Evolutionary conservation across 257 asterid species (phyloP).

Genomic region (Coffea canephora): DNA sequence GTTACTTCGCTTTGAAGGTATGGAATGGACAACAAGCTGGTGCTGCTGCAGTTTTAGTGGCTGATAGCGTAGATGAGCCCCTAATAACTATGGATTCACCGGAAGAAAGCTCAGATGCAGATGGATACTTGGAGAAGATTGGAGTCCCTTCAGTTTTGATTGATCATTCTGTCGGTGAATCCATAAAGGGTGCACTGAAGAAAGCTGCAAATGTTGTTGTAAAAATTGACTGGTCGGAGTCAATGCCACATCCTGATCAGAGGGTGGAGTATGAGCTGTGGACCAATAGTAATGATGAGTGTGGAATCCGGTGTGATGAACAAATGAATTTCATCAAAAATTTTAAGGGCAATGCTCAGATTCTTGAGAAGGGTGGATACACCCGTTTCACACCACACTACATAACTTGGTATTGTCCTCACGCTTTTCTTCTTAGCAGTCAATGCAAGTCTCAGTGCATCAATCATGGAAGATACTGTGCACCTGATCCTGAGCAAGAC

Average conservation of each 20-base stretch:
- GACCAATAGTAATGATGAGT: slow-evolving; percentile 92
- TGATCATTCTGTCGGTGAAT: slow-evolving; percentile 50
- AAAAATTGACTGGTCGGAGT: slow-evolving; percentile 83
- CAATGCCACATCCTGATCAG: slow-evolving; percentile 85
- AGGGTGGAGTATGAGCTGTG: slow-evolving; percentile 82
- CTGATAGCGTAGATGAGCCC: slow-evolving; percentile 73
- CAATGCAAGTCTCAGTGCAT: slow-evolving; percentile 92
- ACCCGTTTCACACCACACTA: slow-evolving; percentile 81
- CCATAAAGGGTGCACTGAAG: slow-evolving; percentile 52
- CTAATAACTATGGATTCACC: slow-evolving; percentile 95
- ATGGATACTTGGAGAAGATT: slow-evolving; percentile 74
- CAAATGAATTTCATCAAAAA: slow-evolving; percentile 71
- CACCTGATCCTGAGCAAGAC: slow-evolving; percentile 86
- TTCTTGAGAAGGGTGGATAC: slow-evolving; percentile 81
- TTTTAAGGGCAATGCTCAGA: slow-evolving; percentile 83
- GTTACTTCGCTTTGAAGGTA: slow-evolving; percentile 86
- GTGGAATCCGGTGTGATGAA: slow-evolving; percentile 81
- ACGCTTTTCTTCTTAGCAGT: slow-evolving; percentile 51
- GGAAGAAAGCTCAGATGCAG: slow-evolving; percentile 60
- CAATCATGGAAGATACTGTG: slow-evolving; percentile 82
- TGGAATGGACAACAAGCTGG: slow-evolving; percentile 88
- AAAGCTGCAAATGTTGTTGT: slow-evolving; percentile 49
- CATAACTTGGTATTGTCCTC: slow-evolving; percentile 90
- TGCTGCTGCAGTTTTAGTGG: slow-evolving; percentile 87
- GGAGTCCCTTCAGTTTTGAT: slow-evolving; percentile 76